phyloP scores from a whole-genome alignment of 2,329 filamentous ascomycete genomes.

The Cladophialophora chaetospira region DNA sequence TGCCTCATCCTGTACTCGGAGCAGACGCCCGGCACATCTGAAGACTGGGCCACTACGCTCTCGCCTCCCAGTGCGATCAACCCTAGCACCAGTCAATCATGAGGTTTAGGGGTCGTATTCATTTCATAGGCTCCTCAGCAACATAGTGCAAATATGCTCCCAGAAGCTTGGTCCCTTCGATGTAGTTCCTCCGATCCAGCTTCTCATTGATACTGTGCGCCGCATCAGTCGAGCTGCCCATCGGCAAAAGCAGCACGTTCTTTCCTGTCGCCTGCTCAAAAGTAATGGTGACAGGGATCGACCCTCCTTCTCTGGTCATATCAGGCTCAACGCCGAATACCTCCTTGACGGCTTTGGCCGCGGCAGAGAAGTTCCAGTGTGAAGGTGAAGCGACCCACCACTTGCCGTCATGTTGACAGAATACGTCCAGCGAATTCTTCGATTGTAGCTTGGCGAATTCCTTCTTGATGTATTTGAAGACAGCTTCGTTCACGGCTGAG shows the following conservation, averaged over 20 bases:
- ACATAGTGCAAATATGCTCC: slow-evolving; percentile 96
- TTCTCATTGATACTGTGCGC: slow-evolving; percentile 99
- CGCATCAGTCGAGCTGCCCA: slow-evolving; percentile 95
- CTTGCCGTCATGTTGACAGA: slow-evolving; percentile 86
- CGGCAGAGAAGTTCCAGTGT: slow-evolving; percentile 98
- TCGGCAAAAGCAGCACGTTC: slow-evolving; percentile 92
- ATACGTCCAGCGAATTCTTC: slow-evolving; percentile 87
- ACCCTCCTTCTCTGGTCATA: slow-evolving; percentile 93
- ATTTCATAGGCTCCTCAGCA: slow-evolving; percentile 78
- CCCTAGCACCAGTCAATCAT: too few relatives aligned
- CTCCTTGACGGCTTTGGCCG: slow-evolving; percentile 91
- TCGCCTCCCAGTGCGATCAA: too few relatives aligned
- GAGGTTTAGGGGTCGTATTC: too few relatives aligned
- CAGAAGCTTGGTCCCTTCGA: slow-evolving; percentile 94
- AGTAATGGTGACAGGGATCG: slow-evolving; percentile 93
- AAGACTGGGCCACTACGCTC: too few relatives aligned
- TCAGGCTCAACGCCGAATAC: slow-evolving; percentile 94
- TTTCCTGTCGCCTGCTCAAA: slow-evolving; percentile 98
- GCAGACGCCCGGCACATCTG: too few relatives aligned
- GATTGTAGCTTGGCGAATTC: slow-evolving; percentile 83
- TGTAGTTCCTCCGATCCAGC: slow-evolving; percentile 94
- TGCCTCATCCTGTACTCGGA: too few relatives aligned
- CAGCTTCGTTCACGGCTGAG: slow-evolving; percentile 79
- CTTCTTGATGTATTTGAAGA: slow-evolving; percentile 80
- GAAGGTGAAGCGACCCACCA: slow-evolving; percentile 98